Evolutionary conservation across 495 filamentous ascomycete species (phyloP), one percentile per base, ranked within the genome.

Genomic region (Aspergillus ostianus): DNA sequence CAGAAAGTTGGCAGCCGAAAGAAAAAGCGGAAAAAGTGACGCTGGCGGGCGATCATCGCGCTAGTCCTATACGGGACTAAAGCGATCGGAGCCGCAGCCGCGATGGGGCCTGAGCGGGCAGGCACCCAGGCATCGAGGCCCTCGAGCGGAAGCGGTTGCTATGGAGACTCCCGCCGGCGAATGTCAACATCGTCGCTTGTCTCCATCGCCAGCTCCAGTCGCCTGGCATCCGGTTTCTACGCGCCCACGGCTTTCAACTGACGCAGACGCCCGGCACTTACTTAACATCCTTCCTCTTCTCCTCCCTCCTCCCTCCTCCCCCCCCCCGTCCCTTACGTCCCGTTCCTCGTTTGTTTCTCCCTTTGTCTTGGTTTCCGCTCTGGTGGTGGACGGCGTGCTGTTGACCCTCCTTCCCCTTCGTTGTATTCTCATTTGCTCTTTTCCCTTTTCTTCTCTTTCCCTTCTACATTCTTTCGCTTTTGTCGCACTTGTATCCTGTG

Each of bases 81-180:
- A 3, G 62, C 59, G 70, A 74, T 73, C 70, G 61, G 41, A 54
- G 19, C 0, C 18, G 20, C 57, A 60, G 62, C 64, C 62, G 50
- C 21, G 23, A 52, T 49, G 19, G 23, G 47, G 47, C 47, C 47
- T 26, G 19, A 49, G 47, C 47, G 23, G 19, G 47, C 47, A 55
- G 59, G 59, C 60, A 51, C 56, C 53, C 58, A 70, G 65, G 65
- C 60, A 23, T 20, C 26, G n/a, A 63, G 27, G 32, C 67, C 61
- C 57, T 44, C 54, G 53, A 58, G 60, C 27, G 49, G 26, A 27
- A 12, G 27, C 47, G 29, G 74, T 78, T 78, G 71, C 73, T 60
- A 67, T 70, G 69, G 73, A 61, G 63, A 78, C 75, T 75, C 63
- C 75, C 59, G 65, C 54, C 47, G 62, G 41, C 59, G 63, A 58